These are phyloP conservation scores for Glomus cerebriforme DNA, from an alignment of 192 early-diverging fungal genomes.

Conservation along the genomic window DNA sequence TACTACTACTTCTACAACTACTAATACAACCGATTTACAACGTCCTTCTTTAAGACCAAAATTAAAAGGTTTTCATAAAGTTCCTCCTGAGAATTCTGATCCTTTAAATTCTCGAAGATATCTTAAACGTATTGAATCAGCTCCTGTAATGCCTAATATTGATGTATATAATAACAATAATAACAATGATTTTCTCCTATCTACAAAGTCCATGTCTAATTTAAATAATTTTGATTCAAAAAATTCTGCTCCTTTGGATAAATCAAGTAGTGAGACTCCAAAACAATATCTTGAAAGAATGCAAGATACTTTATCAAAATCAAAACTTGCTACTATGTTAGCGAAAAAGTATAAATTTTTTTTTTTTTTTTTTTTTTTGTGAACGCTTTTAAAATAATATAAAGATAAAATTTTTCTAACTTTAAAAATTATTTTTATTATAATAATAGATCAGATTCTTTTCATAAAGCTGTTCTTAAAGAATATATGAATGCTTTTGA, in stretches of 20 bases:
- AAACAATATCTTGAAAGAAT: constrained; percentile 47
- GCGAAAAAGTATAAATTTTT: constrained; percentile 42
- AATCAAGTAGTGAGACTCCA: constrained; percentile 41
- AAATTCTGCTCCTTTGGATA: not conserved
- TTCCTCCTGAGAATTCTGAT: not conserved
- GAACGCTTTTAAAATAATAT: too few species aligned
- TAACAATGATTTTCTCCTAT: not conserved
- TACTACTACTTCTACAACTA: too few species aligned
- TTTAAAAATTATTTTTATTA: not conserved
- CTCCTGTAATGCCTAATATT: constrained; percentile 3
- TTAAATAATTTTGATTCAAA: constrained; percentile 16
- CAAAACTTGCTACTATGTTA: constrained; percentile 54
- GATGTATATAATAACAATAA: not conserved
- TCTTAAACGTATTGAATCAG: constrained; percentile 26
- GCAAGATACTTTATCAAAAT: constrained; percentile 50
- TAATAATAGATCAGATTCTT: constrained; percentile 39
- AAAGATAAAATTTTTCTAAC: not conserved
- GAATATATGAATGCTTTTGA: constrained; percentile 63
- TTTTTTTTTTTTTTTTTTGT: too few species aligned
- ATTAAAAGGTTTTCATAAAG: not conserved
- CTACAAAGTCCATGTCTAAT: constrained; percentile 20
- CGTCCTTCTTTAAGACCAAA: not conserved
- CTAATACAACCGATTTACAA: not conserved
- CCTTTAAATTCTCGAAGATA: constrained; percentile 5
- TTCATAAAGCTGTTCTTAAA: constrained; percentile 57